Evolutionary conservation across 2,329 filamentous ascomycete genomes (phyloP).

Genomic region (Fusarium kyushuense): DNA sequence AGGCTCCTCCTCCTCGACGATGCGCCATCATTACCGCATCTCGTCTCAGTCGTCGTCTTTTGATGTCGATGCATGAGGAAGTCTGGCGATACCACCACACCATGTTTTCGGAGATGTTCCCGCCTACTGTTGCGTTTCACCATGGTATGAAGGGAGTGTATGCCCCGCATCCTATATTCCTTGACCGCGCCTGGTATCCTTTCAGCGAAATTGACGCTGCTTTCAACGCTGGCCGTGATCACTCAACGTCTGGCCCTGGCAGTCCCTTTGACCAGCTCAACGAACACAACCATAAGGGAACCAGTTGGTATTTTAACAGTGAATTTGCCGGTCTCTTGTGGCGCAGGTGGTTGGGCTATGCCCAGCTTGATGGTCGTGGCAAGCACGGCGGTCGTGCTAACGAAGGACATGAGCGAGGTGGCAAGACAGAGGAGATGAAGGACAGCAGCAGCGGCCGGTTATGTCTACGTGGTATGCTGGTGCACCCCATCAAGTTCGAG

Average conservation of each 20-base stretch:
- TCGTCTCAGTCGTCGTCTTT: slow-evolving; percentile 73
- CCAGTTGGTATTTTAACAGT: slow-evolving; percentile 87
- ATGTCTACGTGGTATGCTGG: slow-evolving; percentile 82
- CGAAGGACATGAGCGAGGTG: slow-evolving; percentile 62
- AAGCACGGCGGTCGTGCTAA: slow-evolving; percentile 62
- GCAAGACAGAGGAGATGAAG: slow-evolving; percentile 63
- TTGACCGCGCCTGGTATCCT: slow-evolving; percentile 80
- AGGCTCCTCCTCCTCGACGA: slow-evolving; percentile 72
- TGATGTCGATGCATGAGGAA: slow-evolving; percentile 81
- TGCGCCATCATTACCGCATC: slow-evolving; percentile 79
- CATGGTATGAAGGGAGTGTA: slow-evolving; percentile 83
- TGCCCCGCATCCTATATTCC: slow-evolving; percentile 83
- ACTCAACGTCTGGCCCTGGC: slow-evolving; percentile 72
- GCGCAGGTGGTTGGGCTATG: slow-evolving; percentile 78
- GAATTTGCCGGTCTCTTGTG: slow-evolving; percentile 83
- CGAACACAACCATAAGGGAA: slow-evolving; percentile 85
- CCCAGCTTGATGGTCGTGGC: slow-evolving; percentile 64
- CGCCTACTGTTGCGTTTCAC: slow-evolving; percentile 75
- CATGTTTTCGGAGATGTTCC: slow-evolving; percentile 87
- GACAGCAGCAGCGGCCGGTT: slow-evolving; percentile 70
- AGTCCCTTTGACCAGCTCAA: slow-evolving; percentile 76
- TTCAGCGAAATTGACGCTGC: slow-evolving; percentile 74
- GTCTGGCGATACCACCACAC: slow-evolving; percentile 74
- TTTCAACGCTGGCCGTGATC: slow-evolving; percentile 81
- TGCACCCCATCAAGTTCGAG: slow-evolving; percentile 84